Evolutionary conservation across 2,329 filamentous ascomycete genomes (phyloP).

Genomic region (Tolypocladium paradoxum): DNA sequence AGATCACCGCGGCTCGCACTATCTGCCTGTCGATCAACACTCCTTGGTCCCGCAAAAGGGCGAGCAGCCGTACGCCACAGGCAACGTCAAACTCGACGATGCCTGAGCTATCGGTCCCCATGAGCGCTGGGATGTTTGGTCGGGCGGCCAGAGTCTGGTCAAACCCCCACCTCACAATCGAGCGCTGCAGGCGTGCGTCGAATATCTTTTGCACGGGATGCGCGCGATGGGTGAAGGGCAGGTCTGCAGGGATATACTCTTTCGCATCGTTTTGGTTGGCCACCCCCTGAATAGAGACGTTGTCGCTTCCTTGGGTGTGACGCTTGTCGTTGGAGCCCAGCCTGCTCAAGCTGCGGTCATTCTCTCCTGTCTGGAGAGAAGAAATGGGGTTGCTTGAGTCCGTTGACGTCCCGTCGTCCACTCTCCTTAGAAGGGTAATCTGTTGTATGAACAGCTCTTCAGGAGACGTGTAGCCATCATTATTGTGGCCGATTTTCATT

Average conservation of each 20-base stretch:
- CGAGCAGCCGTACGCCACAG: constrained; percentile 25
- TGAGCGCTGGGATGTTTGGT: constrained; percentile 7
- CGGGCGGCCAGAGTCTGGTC: constrained; percentile 19
- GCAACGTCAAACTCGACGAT: constrained; percentile 20
- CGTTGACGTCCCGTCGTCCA: background rate
- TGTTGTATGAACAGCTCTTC: background rate
- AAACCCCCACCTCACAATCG: constrained; percentile 36
- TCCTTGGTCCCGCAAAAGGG: constrained; percentile 21
- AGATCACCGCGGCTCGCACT: constrained; percentile 15
- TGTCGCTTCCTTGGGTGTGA: background rate
- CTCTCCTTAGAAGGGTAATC: background rate
- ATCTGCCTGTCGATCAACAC: constrained; percentile 22
- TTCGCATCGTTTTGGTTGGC: constrained; percentile 1
- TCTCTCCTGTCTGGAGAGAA: background rate
- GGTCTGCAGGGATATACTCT: constrained; percentile 25
- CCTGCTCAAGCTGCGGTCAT: background rate
- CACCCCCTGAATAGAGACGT: background rate
- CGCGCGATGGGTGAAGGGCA: constrained; percentile 26
- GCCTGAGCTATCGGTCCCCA: constrained; percentile 3
- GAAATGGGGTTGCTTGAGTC: background rate
- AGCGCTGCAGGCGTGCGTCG: constrained; percentile 23
- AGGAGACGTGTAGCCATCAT: background rate
- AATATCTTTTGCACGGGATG: constrained; percentile 41
- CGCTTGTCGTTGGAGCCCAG: background rate
- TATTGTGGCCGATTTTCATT: background rate